A percentile compares a stretch with the other conserved stretches of the same genome.
These are phyloP conservation scores for Ogataea minuta DNA, from an alignment of 805 yeast species.

Conservation along the genomic window DNA sequence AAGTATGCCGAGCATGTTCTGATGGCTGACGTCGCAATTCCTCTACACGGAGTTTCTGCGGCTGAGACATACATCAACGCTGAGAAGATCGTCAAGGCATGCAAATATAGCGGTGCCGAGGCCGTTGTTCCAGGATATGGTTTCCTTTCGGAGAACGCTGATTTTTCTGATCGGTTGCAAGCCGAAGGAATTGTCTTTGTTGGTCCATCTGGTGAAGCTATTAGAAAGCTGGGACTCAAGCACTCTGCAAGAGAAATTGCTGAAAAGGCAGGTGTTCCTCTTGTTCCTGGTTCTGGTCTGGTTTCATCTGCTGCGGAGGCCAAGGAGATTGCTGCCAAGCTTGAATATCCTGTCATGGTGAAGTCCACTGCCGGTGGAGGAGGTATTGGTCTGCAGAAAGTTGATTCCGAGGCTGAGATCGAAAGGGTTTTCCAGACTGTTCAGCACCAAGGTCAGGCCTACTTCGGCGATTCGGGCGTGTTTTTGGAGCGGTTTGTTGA, in stretches of 20 bases:
- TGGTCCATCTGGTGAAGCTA: slow-evolving; percentile 96
- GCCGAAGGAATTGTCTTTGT: slow-evolving; percentile 85
- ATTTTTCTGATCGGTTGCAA: slow-evolving; percentile 84
- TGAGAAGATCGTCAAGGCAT: slow-evolving; percentile 83
- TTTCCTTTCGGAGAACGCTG: slow-evolving; percentile 93
- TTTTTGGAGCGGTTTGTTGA: slow-evolving; percentile 93
- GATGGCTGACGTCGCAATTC: slow-evolving; percentile 77
- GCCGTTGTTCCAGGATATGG: slow-evolving; percentile 99
- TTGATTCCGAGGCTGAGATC: slow-evolving; percentile 77
- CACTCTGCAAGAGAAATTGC: slow-evolving; percentile 98
- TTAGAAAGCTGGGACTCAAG: slow-evolving; percentile 85
- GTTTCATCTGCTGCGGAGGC: slow-evolving; percentile 75
- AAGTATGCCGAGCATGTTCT: slow-evolving; percentile 83
- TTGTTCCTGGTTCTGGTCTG: slow-evolving; percentile 96
- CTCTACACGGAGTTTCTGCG: slow-evolving; percentile 78
- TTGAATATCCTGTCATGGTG: slow-evolving; percentile 91
- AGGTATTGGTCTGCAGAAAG: slow-evolving; percentile 96
- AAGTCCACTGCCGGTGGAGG: slow-evolving; percentile 99
- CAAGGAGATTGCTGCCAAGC: slow-evolving; percentile 61
- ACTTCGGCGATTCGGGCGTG: slow-evolving; percentile 94
- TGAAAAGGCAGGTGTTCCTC: slow-evolving; percentile 84
- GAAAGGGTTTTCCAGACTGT: slow-evolving; percentile 86
- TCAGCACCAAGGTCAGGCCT: slow-evolving; percentile 88
- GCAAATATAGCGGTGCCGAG: slow-evolving; percentile 78
- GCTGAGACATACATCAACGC: slow-evolving; percentile 87